Conservation (phyloP, 768 basidiomycete species). For the Mycena polygramma region DNA sequence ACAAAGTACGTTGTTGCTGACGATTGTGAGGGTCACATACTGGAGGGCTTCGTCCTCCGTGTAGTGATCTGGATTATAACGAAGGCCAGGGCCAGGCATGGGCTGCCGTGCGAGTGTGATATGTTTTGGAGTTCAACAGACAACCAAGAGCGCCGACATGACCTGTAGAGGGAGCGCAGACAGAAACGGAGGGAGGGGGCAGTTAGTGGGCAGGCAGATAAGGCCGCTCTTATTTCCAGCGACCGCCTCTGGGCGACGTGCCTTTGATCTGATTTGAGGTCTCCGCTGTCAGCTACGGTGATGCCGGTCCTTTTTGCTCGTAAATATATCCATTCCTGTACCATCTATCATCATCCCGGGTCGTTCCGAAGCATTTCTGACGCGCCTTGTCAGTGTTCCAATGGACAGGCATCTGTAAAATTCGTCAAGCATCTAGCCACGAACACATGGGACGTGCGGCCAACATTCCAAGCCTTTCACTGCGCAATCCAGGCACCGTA, state of each 20-base stretch:
- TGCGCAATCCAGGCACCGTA: not conserved
- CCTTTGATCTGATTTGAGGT: slow-evolving; percentile 20
- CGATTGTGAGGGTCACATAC: not conserved
- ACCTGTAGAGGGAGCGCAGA: slow-evolving; percentile 7
- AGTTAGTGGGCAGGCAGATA: slow-evolving; percentile 1
- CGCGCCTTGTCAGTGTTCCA: not conserved
- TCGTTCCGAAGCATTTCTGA: not conserved
- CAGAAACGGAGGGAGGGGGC: not conserved
- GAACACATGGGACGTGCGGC: no score
- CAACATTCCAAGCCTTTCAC: not conserved
- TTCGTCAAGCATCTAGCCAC: no score
- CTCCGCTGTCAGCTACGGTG: slow-evolving; percentile 14
- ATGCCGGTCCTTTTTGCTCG: slow-evolving; percentile 13
- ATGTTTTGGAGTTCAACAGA: not conserved
- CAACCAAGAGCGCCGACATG: slow-evolving; percentile 13
- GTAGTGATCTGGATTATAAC: not conserved
- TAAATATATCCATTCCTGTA: slow-evolving; percentile 14
- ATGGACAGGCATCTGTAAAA: not conserved
- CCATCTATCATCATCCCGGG: not conserved
- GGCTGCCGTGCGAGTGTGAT: not conserved
- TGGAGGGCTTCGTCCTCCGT: not conserved
- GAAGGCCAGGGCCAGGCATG: slow-evolving; percentile 28
- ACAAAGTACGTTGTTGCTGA: slow-evolving; percentile 12
- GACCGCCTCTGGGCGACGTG: slow-evolving; percentile 5
- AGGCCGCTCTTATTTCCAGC: slow-evolving; percentile 1